These are phyloP conservation scores for Pholiota molesta DNA, from an alignment of 768 basidiomycete genomes.

Conservation along the genomic window DNA sequence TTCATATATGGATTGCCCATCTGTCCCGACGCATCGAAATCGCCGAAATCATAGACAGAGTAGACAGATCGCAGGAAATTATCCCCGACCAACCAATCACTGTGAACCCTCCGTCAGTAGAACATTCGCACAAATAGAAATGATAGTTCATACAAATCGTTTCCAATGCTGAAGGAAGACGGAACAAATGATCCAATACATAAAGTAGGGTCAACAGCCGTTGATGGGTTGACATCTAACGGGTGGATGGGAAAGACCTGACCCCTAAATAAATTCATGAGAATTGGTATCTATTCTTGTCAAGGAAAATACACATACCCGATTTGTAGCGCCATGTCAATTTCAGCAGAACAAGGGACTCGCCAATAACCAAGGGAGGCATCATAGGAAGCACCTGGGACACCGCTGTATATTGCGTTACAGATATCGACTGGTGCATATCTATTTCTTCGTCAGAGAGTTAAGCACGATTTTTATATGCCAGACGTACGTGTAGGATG, in stretches of 20 bases:
- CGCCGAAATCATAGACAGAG: slow-evolving; percentile 83
- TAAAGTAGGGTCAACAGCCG: slow-evolving; percentile 42
- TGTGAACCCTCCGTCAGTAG: slow-evolving; percentile 29
- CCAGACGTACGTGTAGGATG: slow-evolving; percentile 71
- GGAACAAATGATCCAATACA: slow-evolving; percentile 84
- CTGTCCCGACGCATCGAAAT: slow-evolving; percentile 62
- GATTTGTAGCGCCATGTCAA: slow-evolving; percentile 81
- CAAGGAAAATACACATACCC: slow-evolving; percentile 46
- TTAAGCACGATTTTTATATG: background rate
- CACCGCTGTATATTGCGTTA: slow-evolving; percentile 67
- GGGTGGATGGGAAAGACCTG: slow-evolving; percentile 80
- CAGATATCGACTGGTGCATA: slow-evolving; percentile 71
- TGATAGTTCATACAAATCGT: slow-evolving; percentile 61
- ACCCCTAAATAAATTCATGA: slow-evolving; percentile 44
- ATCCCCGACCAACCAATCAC: slow-evolving; percentile 85
- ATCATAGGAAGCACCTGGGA: slow-evolving; percentile 67
- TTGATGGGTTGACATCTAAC: slow-evolving; percentile 65
- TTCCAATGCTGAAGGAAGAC: slow-evolving; percentile 55
- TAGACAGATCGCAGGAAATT: slow-evolving; percentile 84
- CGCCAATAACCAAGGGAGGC: slow-evolving; percentile 59
- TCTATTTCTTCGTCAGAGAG: slow-evolving; percentile 36
- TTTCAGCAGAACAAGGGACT: slow-evolving; percentile 74
- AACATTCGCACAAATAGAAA: background rate
- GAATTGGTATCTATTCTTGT: slow-evolving; percentile 1
- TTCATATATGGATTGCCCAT: slow-evolving; percentile 83